Evolutionary conservation across 148 eudicot species (phyloP), one percentile per base, ranked within the genome.

Genomic region (Chenopodium formosanum): DNA sequence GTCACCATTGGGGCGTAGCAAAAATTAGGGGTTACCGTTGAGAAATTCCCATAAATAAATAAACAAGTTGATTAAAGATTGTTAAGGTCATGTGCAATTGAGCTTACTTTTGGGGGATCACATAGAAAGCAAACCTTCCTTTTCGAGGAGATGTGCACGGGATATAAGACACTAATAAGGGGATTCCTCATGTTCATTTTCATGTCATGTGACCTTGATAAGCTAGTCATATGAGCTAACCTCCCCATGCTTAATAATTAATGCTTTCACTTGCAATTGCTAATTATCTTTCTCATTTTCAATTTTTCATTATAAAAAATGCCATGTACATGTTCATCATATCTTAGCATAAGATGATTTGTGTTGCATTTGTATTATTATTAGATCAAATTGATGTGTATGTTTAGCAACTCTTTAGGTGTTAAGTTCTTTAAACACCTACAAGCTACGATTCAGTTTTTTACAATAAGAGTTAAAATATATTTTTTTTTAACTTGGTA

Each of bases 21-120:
- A 32, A 32, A 32, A 1, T 32, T 1, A 3, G 34, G 34, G 34
- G 34, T 32, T 3, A 32, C 34, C 34, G 2, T 32, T 32, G 34
- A 32, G 34, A 32, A 32, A 1, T 32, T 32, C 34, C 34, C 34
- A 31, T 1, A 1, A 31, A 31, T 23, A 23, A 23, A 23, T 23
- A 23, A 67, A 62, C 27, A 27, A 27, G 37, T 67, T 67, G 70
- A 31, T 27, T 12, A 0, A 19, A 8, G 17, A 56, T 4, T 23
- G 25, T 29, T 0, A 67, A 67, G 19, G 4, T 67, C 70, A 67
- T 67, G 37, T 67, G 68, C 68, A 65, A 65, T 9, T 64, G 29
- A 9, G 70, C 70, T 13, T 29, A 67, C 70, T 67, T 67, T 67
- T 67, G 70, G 69, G 70, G 70, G 40, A 29, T 67, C 70, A 67